phyloP scores from a whole-genome alignment of 139 green algal genomes.

The Chlorella sp. region DNA sequence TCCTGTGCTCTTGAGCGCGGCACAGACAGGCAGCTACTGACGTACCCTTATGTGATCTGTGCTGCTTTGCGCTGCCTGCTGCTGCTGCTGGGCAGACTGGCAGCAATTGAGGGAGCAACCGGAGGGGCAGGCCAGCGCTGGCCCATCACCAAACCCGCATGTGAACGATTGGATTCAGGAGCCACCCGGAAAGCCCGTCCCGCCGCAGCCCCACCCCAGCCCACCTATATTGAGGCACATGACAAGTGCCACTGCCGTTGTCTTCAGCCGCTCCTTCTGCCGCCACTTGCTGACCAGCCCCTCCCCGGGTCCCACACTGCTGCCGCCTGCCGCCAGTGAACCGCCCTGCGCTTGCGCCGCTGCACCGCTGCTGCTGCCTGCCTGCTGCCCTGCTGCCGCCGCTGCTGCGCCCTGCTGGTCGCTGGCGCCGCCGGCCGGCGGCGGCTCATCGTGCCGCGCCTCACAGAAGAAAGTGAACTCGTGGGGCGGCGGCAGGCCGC shows the following conservation, averaged over 20 bases:
- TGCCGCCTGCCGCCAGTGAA: not conserved
- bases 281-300: slow-evolving; percentile 71
- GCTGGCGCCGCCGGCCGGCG: not conserved
- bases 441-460: slow-evolving; percentile 30
- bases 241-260: slow-evolving; percentile 92
- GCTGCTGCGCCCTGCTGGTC: not conserved
- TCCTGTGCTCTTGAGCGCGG: not conserved
- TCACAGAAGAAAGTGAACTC: slow-evolving; percentile 41
- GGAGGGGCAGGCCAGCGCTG: too few species aligned
- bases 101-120: too few species aligned
- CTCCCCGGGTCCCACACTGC: not conserved
- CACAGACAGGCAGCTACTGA: not conserved
- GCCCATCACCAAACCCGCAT: too few species aligned
- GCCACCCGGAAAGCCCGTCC: too few species aligned
- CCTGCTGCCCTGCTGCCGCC: slow-evolving; percentile 2
- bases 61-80: too few species aligned
- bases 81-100: too few species aligned
- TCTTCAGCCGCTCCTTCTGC: slow-evolving; percentile 95
- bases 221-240: slow-evolving; percentile 97
- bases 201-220: not conserved
- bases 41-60: too few species aligned
- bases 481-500: slow-evolving; percentile 13
- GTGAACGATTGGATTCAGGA: too few species aligned
- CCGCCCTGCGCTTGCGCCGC: not conserved
- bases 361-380: not conserved